Evolutionary conservation across 768 basidiomycete species (phyloP).

Genomic region (Boletus insuetus): DNA sequence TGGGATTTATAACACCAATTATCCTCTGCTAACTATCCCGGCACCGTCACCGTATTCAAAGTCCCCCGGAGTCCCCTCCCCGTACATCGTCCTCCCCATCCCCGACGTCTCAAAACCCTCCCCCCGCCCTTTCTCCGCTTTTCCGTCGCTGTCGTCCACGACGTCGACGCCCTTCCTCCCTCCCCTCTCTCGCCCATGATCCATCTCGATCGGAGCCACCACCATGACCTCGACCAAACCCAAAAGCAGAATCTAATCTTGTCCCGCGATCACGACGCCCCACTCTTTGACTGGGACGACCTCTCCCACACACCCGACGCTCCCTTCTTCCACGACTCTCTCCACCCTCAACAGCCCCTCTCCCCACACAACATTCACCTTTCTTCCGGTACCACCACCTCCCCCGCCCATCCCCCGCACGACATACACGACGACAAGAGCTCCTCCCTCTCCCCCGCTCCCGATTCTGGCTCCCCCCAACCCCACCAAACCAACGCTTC

Average conservation of each 20-base stretch:
- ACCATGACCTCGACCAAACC: conserved; percentile 37
- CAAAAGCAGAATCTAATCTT: conserved; percentile 44
- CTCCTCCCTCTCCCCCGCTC: conserved; percentile 58
- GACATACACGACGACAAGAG: conserved; percentile 40
- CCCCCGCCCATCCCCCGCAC: conserved; percentile 13
- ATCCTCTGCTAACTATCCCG: conserved; percentile 12
- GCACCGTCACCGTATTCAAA: background rate
- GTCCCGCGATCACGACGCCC: conserved; percentile 32
- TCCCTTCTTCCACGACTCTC: conserved; percentile 29
- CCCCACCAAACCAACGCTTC: conserved; percentile 22
- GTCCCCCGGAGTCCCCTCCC: background rate
- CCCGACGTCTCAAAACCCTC: background rate
- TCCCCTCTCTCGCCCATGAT: conserved; percentile 37
- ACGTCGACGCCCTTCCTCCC: background rate
- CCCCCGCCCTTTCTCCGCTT: background rate
- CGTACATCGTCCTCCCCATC: conserved; percentile 2
- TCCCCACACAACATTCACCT: conserved; percentile 18
- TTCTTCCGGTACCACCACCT: conserved; percentile 2
- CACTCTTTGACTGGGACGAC: conserved; percentile 36
- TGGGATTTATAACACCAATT: conserved; percentile 31
- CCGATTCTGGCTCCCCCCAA: conserved; percentile 42
- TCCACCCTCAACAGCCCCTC: conserved; percentile 18
- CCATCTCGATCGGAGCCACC: conserved; percentile 53
- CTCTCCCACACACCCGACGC: conserved; percentile 24
- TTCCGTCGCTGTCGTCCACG: background rate